Conservation (phyloP, 345 rosid species). For the Atalantia buxifolia region DNA sequence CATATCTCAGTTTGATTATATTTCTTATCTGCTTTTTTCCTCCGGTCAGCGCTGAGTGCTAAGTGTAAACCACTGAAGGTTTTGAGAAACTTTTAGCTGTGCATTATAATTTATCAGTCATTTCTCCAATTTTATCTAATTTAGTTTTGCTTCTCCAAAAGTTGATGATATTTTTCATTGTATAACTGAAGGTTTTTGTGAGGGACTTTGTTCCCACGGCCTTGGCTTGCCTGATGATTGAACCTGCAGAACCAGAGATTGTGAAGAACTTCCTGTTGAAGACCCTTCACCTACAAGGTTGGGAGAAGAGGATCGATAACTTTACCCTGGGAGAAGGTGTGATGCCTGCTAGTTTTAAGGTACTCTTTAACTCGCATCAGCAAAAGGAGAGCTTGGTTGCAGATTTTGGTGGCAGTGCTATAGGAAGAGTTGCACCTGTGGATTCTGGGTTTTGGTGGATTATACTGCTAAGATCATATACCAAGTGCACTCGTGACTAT, state of each 20-base stretch:
- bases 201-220: slow-evolving; percentile 52
- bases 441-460: slow-evolving; percentile 82
- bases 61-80: neutral
- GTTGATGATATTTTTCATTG: neutral
- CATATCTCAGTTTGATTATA: neutral
- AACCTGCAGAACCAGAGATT: slow-evolving; percentile 34
- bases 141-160: neutral
- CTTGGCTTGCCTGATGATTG: slow-evolving; percentile 46
- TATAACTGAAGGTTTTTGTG: slow-evolving; percentile 42
- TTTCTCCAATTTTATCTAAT: neutral
- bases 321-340: slow-evolving; percentile 58
- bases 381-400: slow-evolving; percentile 39
- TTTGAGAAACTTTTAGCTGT: neutral
- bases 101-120: neutral
- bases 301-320: slow-evolving; percentile 53
- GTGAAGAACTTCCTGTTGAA: slow-evolving; percentile 48
- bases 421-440: slow-evolving; percentile 61
- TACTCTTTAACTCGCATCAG: slow-evolving; percentile 28
- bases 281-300: slow-evolving; percentile 51
- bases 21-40: neutral
- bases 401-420: slow-evolving; percentile 62
- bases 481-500: slow-evolving; percentile 50
- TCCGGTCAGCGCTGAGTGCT: neutral
- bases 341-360: slow-evolving; percentile 62
- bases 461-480: slow-evolving; percentile 52